Percentiles rank a stretch among this genome's conserved stretches.
Conservation (phyloP, 2,329 filamentous ascomycete genomes). For the Paecilomyces sp. region DNA sequence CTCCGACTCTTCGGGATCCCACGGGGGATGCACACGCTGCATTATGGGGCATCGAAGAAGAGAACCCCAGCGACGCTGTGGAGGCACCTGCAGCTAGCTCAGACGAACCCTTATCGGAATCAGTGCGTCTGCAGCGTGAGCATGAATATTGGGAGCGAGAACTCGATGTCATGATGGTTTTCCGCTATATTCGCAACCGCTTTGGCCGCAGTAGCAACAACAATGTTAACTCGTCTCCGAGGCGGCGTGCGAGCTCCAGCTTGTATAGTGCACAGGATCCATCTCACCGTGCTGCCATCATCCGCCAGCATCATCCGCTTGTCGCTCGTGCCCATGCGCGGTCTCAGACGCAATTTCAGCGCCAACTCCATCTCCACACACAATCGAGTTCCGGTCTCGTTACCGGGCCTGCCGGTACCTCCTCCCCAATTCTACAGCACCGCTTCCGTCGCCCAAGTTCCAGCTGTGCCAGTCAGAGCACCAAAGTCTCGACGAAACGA, state of each 20-base stretch:
- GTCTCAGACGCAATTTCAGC: conserved; percentile 46
- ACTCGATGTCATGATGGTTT: conserved; percentile 84
- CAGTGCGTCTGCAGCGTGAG: conserved; percentile 44
- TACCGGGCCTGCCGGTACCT: conserved; percentile 11
- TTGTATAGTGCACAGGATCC: conserved; percentile 49
- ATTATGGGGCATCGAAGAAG: conserved; percentile 61
- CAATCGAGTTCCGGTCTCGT: conserved; percentile 10
- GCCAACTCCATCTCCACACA: conserved; percentile 17
- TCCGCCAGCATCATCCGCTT: conserved; percentile 83
- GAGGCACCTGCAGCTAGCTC: background rate
- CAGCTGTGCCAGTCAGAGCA: conserved; percentile 84
- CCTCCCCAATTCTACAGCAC: conserved; percentile 32
- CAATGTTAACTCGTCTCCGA: conserved; percentile 26
- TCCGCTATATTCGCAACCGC: conserved; percentile 73
- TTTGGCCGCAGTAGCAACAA: conserved; percentile 51
- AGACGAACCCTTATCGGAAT: conserved; percentile 29
- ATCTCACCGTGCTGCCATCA: conserved; percentile 71
- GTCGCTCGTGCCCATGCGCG: conserved; percentile 51
- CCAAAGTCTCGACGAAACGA: conserved; percentile 61
- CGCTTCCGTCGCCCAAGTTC: conserved; percentile 45
- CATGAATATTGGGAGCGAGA: conserved; percentile 89
- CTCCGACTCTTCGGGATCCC: conserved; percentile 40
- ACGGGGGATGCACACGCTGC: conserved; percentile 44
- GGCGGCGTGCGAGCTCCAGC: conserved; percentile 38
- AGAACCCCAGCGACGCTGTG: conserved; percentile 19